Evolutionary conservation across 441 rosid genomes (phyloP).

Genomic region (Arabidopsis hybrid): DNA sequence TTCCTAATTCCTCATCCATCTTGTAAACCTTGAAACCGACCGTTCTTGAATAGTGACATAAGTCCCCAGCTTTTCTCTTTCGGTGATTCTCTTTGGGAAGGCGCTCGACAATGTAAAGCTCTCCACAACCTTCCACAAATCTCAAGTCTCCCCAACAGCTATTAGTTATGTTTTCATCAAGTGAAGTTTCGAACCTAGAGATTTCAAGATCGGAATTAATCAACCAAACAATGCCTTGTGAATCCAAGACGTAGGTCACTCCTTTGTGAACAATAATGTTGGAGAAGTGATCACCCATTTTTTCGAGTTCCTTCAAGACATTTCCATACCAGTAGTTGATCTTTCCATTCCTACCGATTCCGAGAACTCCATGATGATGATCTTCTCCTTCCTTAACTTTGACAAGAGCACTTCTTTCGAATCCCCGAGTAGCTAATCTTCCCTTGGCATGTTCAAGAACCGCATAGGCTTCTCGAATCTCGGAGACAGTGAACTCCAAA

Average conservation of each 20-base stretch:
- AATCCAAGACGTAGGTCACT: conserved; percentile 23
- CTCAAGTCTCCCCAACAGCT: conserved; percentile 8
- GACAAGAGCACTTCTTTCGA: conserved; percentile 17
- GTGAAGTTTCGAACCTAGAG: conserved; percentile 39
- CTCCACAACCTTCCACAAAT: conserved; percentile 41
- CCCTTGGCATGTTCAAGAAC: neutral
- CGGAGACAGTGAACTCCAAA: conserved; percentile 11
- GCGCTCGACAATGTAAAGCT: conserved; percentile 53
- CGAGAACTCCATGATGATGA: too few relatives aligned
- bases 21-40: conserved; percentile 18
- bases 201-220: conserved; percentile 28
- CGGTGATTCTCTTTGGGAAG: too few relatives aligned
- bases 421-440: conserved; percentile 21
- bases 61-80: too few relatives aligned
- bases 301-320: neutral
- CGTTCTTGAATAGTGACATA: too few relatives aligned
- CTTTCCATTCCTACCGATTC: too few relatives aligned
- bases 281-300: neutral
- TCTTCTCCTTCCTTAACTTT: neutral
- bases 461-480: conserved; percentile 25
- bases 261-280: conserved; percentile 36
- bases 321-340: neutral
- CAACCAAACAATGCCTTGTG: conserved; percentile 38
- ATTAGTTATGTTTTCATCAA: neutral
- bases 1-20: conserved; percentile 37